Conservation (phyloP, 768 basidiomycete genomes). For the Dictyophora rubrovolvata region DNA sequence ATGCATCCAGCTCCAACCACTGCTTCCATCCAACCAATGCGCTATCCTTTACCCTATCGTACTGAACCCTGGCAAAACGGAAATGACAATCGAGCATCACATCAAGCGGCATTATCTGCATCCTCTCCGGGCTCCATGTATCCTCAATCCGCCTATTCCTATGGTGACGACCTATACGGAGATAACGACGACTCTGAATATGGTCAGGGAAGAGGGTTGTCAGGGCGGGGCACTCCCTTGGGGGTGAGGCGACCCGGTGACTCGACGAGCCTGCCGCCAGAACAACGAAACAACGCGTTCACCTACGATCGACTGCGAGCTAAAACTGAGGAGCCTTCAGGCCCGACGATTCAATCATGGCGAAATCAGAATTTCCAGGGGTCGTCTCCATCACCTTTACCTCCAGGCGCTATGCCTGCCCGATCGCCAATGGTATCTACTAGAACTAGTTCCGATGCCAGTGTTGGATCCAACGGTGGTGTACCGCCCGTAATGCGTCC, state of each 20-base stretch:
- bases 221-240: slow-evolving; percentile 69
- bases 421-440: slow-evolving; percentile 7
- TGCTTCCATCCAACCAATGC: slow-evolving; percentile 25
- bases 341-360: slow-evolving; percentile 57
- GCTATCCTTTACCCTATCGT: slow-evolving; percentile 26
- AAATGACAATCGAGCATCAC: slow-evolving; percentile 1
- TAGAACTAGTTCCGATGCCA: slow-evolving; percentile 24
- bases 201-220: slow-evolving; percentile 37
- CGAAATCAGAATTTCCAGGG: slow-evolving; percentile 35
- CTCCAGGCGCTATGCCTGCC: not conserved
- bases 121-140: not conserved
- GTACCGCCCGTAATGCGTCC: slow-evolving; percentile 30
- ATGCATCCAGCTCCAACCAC: slow-evolving; percentile 20
- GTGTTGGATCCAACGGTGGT: slow-evolving; percentile 26
- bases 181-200: slow-evolving; percentile 78
- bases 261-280: slow-evolving; percentile 47
- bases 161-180: slow-evolving; percentile 42
- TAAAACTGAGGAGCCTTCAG: slow-evolving; percentile 58
- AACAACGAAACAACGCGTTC: slow-evolving; percentile 36
- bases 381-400: slow-evolving; percentile 23
- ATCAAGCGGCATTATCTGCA: not conserved
- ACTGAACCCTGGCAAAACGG: slow-evolving; percentile 27
- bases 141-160: not conserved
- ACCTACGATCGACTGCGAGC: slow-evolving; percentile 50
- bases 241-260: slow-evolving; percentile 45